Base-by-base conservation (phyloP, 2,329 filamentous ascomycete species). In the Sphaerulina populicola region DNA sequence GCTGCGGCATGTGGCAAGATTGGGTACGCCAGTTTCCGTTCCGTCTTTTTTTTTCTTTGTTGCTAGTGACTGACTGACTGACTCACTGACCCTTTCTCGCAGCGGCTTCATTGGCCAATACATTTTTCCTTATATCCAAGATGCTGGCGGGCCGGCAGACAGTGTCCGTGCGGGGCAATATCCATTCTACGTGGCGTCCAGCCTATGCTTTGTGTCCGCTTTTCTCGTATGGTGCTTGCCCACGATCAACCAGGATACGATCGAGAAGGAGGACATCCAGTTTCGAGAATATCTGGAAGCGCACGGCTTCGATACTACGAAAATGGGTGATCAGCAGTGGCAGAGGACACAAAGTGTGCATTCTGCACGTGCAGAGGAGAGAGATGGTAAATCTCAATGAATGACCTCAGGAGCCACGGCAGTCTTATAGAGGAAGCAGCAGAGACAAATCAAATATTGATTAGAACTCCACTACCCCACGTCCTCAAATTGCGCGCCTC, bases 131-230 rank as follows among this genome's bases (percentile, higher is more conserved):
- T 69, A 73, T 54, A 71, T 74, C 23, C 75, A 81, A 45, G 77
- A 77, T 0, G 81, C 79, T 0, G 81, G 79, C 7, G 76, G 76
- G 14, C 58, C 56, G 1, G 64, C 74, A 49, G 72, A 77, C 47
- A 69, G 70, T 0, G 70, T 78, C 15, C 75, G 71, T 50, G 66
- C 61, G 27, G 87, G 87, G 0, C 88, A 95, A 65, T 88, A 94
- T 59, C 89, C 89, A 0, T 96, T 95, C 72, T 95, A 82, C 68
- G 87, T 96, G n/a, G 83, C 83, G 1, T 85, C 83, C 36, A 74
- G 79, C 21, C 69, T 95, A 49, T 93, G 87, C 59, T 69, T 94
- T n/a, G 73, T 95, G 44, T 83, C 82, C 2, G 88, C 86, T 0
- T 69, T 72, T 8, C 66, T 90, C 27, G 79, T 80, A 1, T 79